phyloP scores from a whole-genome alignment of 2,329 filamentous ascomycete species.

The Arthrobotrys sphaeroides region DNA sequence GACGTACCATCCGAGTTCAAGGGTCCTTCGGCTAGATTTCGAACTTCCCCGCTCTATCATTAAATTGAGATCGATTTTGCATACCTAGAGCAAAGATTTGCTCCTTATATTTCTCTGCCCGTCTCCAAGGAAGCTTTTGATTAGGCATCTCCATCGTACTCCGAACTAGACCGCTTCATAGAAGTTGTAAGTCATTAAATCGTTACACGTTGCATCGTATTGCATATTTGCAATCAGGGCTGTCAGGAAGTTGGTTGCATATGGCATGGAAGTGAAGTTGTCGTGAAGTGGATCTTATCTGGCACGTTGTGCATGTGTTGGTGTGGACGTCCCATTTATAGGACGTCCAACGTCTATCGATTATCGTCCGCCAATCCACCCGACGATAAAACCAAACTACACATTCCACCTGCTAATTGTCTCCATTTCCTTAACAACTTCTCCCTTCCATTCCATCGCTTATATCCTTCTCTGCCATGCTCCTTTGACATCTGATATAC shows the following conservation, averaged over 20 bases:
- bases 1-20: constrained; percentile 10
- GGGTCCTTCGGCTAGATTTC: constrained; percentile 15
- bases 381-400: not conserved
- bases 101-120: constrained; percentile 36
- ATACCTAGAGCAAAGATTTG: constrained; percentile 39
- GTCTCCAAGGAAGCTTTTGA: constrained; percentile 8
- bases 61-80: constrained; percentile 20
- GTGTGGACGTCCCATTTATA: not conserved
- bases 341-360: not conserved
- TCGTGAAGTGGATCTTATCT: not conserved
- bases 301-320: not conserved
- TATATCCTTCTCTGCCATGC: not conserved
- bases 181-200: constrained; percentile 25
- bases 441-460: not conserved
- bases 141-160: constrained; percentile 2
- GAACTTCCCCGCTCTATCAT: not conserved
- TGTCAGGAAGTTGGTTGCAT: not conserved
- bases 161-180: not conserved
- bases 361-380: not conserved
- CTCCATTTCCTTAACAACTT: constrained; percentile 1
- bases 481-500: not conserved
- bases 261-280: not conserved
- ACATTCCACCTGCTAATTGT: not conserved
- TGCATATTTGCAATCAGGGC: not conserved
- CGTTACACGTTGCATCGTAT: not conserved